Percentiles rank a stretch among this genome's conserved stretches.
phyloP scores from a whole-genome alignment of 2,329 filamentous ascomycete genomes.

The Neofusicoccum cordaticola region DNA sequence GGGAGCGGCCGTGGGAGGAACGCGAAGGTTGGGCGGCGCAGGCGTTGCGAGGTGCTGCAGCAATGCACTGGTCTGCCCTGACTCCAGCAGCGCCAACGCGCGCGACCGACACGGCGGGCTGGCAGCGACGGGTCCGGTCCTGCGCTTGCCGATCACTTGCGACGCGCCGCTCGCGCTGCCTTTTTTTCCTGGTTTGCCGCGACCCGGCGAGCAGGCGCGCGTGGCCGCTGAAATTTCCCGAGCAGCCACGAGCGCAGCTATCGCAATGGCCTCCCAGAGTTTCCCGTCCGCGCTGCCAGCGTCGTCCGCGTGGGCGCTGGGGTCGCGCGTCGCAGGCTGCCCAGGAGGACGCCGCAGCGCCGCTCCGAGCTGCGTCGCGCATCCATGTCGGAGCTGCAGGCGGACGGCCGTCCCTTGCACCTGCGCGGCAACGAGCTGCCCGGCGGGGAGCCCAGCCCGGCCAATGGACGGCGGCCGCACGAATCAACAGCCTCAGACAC shows the following conservation, averaged over 20 bases:
- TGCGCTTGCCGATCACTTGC: conserved; percentile 1
- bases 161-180: not conserved
- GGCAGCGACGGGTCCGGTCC: conserved; percentile 4
- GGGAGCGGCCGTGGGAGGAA: not conserved
- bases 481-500: not conserved
- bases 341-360: not conserved
- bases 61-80: conserved; percentile 9
- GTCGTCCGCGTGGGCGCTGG: not conserved
- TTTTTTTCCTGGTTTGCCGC: not conserved
- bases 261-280: not conserved
- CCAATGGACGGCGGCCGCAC: conserved; percentile 1
- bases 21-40: conserved; percentile 13
- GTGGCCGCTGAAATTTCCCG: conserved; percentile 5
- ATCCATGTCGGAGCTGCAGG: not conserved
- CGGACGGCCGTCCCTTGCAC: conserved; percentile 5
- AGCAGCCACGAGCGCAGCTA: not conserved
- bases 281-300: not conserved
- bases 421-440: not conserved
- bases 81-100: not conserved
- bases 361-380: not conserved
- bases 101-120: conserved; percentile 7
- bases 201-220: not conserved
- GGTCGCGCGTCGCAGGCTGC: not conserved
- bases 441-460: not conserved
- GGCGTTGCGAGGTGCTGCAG: conserved; percentile 8